Conservation (phyloP, 2,329 filamentous ascomycete species). For the Didymella lethalis region DNA sequence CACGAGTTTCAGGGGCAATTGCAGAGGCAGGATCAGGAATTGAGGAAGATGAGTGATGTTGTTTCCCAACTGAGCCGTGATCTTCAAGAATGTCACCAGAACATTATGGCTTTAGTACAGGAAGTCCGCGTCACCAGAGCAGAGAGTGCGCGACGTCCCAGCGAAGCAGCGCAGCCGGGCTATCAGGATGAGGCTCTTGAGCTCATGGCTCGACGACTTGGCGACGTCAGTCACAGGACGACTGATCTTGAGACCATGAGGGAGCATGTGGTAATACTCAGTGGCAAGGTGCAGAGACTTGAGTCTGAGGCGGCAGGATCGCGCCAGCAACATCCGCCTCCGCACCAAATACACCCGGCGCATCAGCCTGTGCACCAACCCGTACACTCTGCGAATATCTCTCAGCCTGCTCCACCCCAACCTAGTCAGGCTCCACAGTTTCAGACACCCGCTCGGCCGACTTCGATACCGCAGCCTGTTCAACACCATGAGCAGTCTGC, state of each 20-base stretch:
- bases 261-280: conserved; percentile 58
- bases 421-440: background rate
- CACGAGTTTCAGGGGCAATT: conserved; percentile 47
- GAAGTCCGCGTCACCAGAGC: conserved; percentile 41
- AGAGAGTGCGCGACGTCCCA: conserved; percentile 29
- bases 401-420: conserved; percentile 24
- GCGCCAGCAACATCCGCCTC: conserved; percentile 6
- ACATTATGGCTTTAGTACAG: conserved; percentile 48
- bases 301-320: conserved; percentile 10
- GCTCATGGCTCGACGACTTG: conserved; percentile 54
- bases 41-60: conserved; percentile 52
- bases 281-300: conserved; percentile 54
- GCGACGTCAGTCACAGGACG: conserved; percentile 52
- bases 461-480: conserved; percentile 25
- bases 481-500: conserved; percentile 25
- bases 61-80: conserved; percentile 53
- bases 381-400: conserved; percentile 24
- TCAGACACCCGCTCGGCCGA: conserved; percentile 28
- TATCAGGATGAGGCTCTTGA: conserved; percentile 54
- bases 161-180: conserved; percentile 22
- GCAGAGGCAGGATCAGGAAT: conserved; percentile 39
- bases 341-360: background rate
- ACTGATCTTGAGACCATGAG: conserved; percentile 58
- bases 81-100: conserved; percentile 49
- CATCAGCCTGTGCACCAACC: conserved; percentile 17